These are phyloP conservation scores for Yamadazyma jaroonii DNA, from an alignment of 1,139 yeast species.

Conservation along the genomic window DNA sequence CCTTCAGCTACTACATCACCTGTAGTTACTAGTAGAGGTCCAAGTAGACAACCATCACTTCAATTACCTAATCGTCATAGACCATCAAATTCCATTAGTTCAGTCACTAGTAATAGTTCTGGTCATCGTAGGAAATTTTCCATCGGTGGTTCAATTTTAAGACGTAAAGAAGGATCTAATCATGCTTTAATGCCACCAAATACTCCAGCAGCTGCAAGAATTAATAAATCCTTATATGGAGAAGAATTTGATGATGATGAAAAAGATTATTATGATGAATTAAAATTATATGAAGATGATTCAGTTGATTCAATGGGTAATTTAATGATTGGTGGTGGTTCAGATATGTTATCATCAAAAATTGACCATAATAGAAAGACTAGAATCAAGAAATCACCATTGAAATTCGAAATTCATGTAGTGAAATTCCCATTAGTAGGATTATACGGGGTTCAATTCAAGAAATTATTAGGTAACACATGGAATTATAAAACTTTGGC, in stretches of 20 bases:
- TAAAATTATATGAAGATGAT: slow-evolving; percentile 41
- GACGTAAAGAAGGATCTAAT: slow-evolving; percentile 47
- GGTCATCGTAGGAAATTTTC: slow-evolving; percentile 62
- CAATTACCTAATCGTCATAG: slow-evolving; percentile 24
- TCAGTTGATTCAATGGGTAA: slow-evolving; percentile 64
- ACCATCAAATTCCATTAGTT: slow-evolving; percentile 20
- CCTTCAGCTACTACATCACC: slow-evolving; percentile 1
- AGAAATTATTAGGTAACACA: slow-evolving; percentile 88
- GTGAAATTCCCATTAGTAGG: slow-evolving; percentile 92
- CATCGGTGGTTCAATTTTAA: slow-evolving; percentile 52
- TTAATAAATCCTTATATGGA: slow-evolving; percentile 37
- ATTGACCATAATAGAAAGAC: slow-evolving; percentile 37
- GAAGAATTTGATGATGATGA: slow-evolving; percentile 36
- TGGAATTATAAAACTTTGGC: slow-evolving; percentile 97
- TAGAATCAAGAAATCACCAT: slow-evolving; percentile 41
- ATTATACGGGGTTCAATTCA: slow-evolving; percentile 91
- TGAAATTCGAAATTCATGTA: slow-evolving; percentile 87
- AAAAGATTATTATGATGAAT: slow-evolving; percentile 24
- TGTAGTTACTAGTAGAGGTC: slow-evolving; percentile 14
- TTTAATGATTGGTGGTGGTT: slow-evolving; percentile 49
- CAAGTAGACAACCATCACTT: slow-evolving; percentile 41
- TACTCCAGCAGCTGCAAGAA: slow-evolving; percentile 51
- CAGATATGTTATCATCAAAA: slow-evolving; percentile 66
- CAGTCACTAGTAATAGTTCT: slow-evolving; percentile 18
- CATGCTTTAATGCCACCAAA: slow-evolving; percentile 45